phyloP scores from a whole-genome alignment of 2,329 filamentous ascomycete species.

The Huntiella savannae region DNA sequence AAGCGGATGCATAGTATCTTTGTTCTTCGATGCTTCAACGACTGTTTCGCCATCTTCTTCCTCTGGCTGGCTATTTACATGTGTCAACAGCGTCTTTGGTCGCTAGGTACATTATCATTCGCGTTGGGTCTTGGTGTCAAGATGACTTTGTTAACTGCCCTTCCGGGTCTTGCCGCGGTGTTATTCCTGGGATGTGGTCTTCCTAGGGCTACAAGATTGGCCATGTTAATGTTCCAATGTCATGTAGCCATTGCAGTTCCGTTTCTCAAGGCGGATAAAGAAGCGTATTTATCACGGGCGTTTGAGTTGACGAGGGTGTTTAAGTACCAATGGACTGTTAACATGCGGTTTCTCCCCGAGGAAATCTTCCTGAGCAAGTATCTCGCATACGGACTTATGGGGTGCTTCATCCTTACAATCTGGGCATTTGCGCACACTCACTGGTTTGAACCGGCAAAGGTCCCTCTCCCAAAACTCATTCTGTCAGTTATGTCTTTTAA shows the following conservation, averaged over 20 bases:
- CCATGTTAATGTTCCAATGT: constrained; percentile 53
- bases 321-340: constrained; percentile 96
- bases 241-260: constrained; percentile 50
- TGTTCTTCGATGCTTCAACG: constrained; percentile 84
- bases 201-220: constrained; percentile 48
- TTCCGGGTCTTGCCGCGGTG: constrained; percentile 63
- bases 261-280: constrained; percentile 46
- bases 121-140: constrained; percentile 75
- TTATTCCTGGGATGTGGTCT: constrained; percentile 58
- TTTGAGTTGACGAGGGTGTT: constrained; percentile 88
- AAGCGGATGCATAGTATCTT: constrained; percentile 92
- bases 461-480: constrained; percentile 35
- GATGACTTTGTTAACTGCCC: constrained; percentile 71
- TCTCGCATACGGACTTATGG: constrained; percentile 51
- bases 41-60: constrained; percentile 70
- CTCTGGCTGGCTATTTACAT: constrained; percentile 66
- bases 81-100: constrained; percentile 59
- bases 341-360: constrained; percentile 91
- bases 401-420: constrained; percentile 46
- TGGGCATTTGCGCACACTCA: constrained; percentile 42
- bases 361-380: constrained; percentile 49
- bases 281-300: constrained; percentile 59
- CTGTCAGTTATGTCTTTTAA: constrained; percentile 23
- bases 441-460: constrained; percentile 54
- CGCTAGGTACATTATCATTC: constrained; percentile 51